phyloP scores from a whole-genome alignment of 257 asterid species.

The Petrea volubilis region DNA sequence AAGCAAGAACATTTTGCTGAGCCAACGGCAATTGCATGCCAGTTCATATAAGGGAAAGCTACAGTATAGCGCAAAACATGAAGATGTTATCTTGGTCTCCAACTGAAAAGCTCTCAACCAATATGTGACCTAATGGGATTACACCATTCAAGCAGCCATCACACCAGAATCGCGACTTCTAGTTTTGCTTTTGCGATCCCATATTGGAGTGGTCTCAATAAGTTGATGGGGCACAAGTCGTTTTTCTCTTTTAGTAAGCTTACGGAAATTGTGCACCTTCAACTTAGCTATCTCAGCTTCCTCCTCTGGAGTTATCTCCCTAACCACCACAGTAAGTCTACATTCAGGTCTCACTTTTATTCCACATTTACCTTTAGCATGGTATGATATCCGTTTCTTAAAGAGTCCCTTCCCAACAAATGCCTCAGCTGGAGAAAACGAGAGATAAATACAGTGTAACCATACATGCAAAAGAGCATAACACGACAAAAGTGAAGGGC shows the following conservation, averaged over 20 bases:
- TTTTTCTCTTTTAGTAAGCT: slow-evolving; percentile 68
- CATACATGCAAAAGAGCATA: neutral
- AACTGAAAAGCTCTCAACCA: neutral
- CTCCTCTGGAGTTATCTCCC: slow-evolving; percentile 87
- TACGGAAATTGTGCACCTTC: slow-evolving; percentile 75
- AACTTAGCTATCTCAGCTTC: slow-evolving; percentile 88
- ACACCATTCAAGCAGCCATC: slow-evolving; percentile 33
- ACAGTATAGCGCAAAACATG: slow-evolving; percentile 16
- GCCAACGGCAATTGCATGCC: neutral
- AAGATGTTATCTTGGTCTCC: neutral
- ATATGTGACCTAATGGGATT: neutral
- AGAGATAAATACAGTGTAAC: slow-evolving; percentile 7
- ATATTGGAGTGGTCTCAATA: slow-evolving; percentile 84
- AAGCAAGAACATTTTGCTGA: neutral
- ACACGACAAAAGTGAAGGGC: neutral
- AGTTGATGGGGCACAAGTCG: slow-evolving; percentile 88
- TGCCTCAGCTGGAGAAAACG: slow-evolving; percentile 72
- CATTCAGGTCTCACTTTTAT: slow-evolving; percentile 71
- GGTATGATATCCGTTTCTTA: slow-evolving; percentile 72
- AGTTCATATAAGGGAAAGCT: neutral
- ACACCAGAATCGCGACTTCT: slow-evolving; percentile 32
- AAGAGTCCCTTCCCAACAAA: slow-evolving; percentile 83
- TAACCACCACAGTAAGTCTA: slow-evolving; percentile 77
- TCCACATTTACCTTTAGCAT: slow-evolving; percentile 71
- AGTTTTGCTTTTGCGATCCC: slow-evolving; percentile 74